Percentiles rank a stretch among this genome's conserved stretches.
These are phyloP conservation scores for Blastomyces parvus DNA, from an alignment of 2,329 filamentous ascomycete species.

Conservation along the genomic window DNA sequence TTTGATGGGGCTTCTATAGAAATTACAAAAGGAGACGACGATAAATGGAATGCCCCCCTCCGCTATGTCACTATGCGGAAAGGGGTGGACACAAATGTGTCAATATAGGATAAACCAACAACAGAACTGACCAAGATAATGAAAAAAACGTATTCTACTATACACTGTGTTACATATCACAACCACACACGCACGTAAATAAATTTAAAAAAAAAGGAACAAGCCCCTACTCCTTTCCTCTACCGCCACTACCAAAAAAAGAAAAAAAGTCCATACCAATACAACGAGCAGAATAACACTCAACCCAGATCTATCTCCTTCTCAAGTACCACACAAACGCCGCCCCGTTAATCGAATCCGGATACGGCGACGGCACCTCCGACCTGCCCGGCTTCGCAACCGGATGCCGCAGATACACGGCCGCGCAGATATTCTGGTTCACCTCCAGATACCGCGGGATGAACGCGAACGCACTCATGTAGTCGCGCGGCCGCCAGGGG, in stretches of 20 bases:
- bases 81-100: too few relatives aligned
- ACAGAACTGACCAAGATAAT: not conserved
- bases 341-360: slow-evolving; percentile 59
- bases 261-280: not conserved
- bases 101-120: not conserved
- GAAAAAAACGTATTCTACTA: slow-evolving; percentile 1
- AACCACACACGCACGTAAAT: too few relatives aligned
- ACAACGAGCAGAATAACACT: not conserved
- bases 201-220: not conserved
- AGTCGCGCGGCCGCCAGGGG: slow-evolving; percentile 79
- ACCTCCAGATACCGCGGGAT: slow-evolving; percentile 94
- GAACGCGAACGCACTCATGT: slow-evolving; percentile 87
- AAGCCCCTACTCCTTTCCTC: not conserved
- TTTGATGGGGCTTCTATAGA: too few relatives aligned
- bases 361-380: slow-evolving; percentile 79
- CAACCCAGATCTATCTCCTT: slow-evolving; percentile 51
- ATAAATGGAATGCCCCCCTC: too few relatives aligned
- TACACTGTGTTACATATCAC: not conserved
- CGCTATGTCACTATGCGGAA: too few relatives aligned
- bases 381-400: slow-evolving; percentile 72
- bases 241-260: not conserved
- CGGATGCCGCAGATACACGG: slow-evolving; percentile 88
- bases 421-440: slow-evolving; percentile 92
- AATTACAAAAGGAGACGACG: too few relatives aligned
- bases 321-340: slow-evolving; percentile 92